Base-by-base conservation (phyloP, 495 filamentous ascomycete genomes). In the Tuber umbilicatum region DNA sequence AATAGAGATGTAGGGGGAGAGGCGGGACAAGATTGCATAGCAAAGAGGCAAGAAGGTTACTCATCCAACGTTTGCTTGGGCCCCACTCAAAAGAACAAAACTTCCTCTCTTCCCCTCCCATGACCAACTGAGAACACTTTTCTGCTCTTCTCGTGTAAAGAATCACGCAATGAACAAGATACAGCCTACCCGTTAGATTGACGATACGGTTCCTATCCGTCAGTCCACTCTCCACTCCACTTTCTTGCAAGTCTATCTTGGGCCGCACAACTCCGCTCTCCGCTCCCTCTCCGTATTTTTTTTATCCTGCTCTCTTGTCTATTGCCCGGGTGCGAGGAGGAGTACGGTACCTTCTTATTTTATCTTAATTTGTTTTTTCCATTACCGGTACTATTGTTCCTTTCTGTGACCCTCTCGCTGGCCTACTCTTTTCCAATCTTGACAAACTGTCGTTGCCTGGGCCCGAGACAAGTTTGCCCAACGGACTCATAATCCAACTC, bases 151-250 rank as follows among this genome's bases (percentile, higher is more conserved):
- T 64, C 27, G 71, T 74, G 55, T 70, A 67, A 69, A 70, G 69
- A 60, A 79, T 78, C 77, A 78, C 77, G 64, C 77, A 79, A 79
- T 79, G 77, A 78, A 72, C 75, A 79, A 69, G 69, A 69, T 71
- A 55, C 75, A 40, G 40, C 68, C 39, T 68, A 69, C 55, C 73
- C 76, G 77, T 74, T 79, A 79, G 77, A 79, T 74, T 79, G 78
- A 64, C 55, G 77, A 78, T 68, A 76, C 74, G 74, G 74, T 55
- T 73, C 50, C 68, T 42, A 55, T 78, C 75, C 72, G 77, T 78
- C 77, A 78, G 47, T 69, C 77, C 72, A 72, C 75, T 69, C 71
- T 69, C 37, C 55, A 64, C 55, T 64, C 55, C 55, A 12, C 55
- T 35, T 35, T 64, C 27, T 35, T 7, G 3, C 55, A 1, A 35